Conservation (phyloP, 768 basidiomycete genomes). For the Ramaria rubella region DNA sequence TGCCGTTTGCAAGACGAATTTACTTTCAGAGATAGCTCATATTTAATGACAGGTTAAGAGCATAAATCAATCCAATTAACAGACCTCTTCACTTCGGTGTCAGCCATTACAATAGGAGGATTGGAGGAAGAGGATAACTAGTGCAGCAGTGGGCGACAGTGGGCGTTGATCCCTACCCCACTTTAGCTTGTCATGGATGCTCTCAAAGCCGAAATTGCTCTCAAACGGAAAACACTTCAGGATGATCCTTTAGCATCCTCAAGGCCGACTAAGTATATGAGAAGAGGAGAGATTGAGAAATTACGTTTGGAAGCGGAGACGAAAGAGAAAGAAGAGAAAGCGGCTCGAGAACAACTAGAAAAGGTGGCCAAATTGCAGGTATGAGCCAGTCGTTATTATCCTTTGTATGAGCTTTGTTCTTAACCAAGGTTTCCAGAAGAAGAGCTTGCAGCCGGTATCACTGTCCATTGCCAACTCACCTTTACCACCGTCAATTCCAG, state of each 20-base stretch:
- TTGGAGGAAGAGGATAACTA: constrained; percentile 37
- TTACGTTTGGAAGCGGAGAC: constrained; percentile 43
- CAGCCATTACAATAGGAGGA: constrained; percentile 62
- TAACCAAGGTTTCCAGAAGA: neutral
- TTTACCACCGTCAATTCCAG: constrained; percentile 31
- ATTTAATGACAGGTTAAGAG: neutral
- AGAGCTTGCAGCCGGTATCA: constrained; percentile 31
- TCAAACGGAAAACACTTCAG: constrained; percentile 74
- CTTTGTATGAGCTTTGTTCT: neutral
- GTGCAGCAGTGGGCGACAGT: neutral
- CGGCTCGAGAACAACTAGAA: constrained; percentile 22
- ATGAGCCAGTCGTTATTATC: neutral
- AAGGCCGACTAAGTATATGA: constrained; percentile 82
- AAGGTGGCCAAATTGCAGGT: constrained; percentile 18
- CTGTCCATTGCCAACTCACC: constrained; percentile 38
- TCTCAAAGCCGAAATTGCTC: constrained; percentile 81
- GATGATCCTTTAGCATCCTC: constrained; percentile 32
- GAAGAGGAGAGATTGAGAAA: constrained; percentile 82
- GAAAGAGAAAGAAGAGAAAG: constrained; percentile 39
- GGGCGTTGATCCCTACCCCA: neutral
- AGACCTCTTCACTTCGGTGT: constrained; percentile 9
- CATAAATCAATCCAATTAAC: neutral
- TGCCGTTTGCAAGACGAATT: constrained; percentile 88
- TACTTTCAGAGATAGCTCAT: constrained; percentile 38
- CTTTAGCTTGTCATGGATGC: constrained; percentile 63